Conservation (phyloP, 345 rosid species). For the Alliaria petiolata region DNA sequence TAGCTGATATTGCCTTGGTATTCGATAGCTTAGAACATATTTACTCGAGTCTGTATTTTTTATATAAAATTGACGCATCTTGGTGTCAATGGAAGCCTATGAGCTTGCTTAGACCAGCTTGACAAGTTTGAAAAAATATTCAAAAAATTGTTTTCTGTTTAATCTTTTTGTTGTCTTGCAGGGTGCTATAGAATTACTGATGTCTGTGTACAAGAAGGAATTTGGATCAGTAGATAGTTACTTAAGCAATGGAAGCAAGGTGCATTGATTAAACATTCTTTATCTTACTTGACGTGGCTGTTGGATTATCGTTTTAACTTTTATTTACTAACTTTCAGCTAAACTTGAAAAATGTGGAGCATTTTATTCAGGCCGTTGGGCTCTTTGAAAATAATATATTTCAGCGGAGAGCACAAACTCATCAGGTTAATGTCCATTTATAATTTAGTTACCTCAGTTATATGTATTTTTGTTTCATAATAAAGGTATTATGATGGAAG, state of each 20-base stretch:
- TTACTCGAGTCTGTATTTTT: background rate
- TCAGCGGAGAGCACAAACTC: conserved; percentile 69
- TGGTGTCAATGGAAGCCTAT: background rate
- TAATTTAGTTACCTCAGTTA: background rate
- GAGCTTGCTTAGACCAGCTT: background rate
- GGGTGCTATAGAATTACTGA: conserved; percentile 93
- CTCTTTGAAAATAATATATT: conserved; percentile 78
- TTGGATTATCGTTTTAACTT: background rate
- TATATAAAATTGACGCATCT: background rate
- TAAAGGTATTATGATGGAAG: background rate
- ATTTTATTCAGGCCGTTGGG: conserved; percentile 88
- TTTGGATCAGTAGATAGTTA: conserved; percentile 56
- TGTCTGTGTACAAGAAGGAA: conserved; percentile 86
- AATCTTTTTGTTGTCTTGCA: conserved; percentile 24
- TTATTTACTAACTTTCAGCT: conserved; percentile 45
- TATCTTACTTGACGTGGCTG: background rate
- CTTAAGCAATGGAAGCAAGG: conserved; percentile 81
- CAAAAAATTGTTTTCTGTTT: background rate
- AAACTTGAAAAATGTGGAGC: conserved; percentile 67
- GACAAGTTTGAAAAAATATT: background rate
- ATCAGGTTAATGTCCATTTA: conserved; percentile 48
- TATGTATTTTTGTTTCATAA: conserved; percentile 6
- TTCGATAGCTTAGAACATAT: background rate
- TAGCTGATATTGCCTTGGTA: background rate
- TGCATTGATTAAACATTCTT: conserved; percentile 23